Evolutionary conservation across 345 rosid genomes (phyloP).

Genomic region (thale cress (Arabidopsis thaliana)): TAIR10.1 NC_003076.8:8229501-8230000

Average conservation of each 20-base stretch:
- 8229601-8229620: constrained; percentile 59
- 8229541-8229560: constrained; percentile 60
- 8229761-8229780: constrained; percentile 26
- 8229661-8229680: constrained; percentile 67
- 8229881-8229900: constrained; percentile 57
- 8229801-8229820: constrained; percentile 81
- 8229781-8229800: constrained; percentile 51
- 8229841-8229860: constrained; percentile 58
- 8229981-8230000: constrained; percentile 77
- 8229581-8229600: constrained; percentile 63
- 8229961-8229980: constrained; percentile 77
- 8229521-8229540: constrained; percentile 26
- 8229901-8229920: constrained; percentile 60
- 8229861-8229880: constrained; percentile 54
- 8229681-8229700: constrained; percentile 55
- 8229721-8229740: constrained; percentile 64
- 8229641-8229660: constrained; percentile 64
- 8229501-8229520: not conserved
- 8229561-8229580: constrained; percentile 62
- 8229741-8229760: constrained; percentile 31
- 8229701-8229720: constrained; percentile 62
- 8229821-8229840: constrained; percentile 51
- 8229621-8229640: constrained; percentile 51
- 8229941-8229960: constrained; percentile 45
- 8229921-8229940: constrained; percentile 52